These are phyloP conservation scores for Tylopilus vinaceipallidus DNA, from an alignment of 768 basidiomycete genomes.

Conservation along the genomic window DNA sequence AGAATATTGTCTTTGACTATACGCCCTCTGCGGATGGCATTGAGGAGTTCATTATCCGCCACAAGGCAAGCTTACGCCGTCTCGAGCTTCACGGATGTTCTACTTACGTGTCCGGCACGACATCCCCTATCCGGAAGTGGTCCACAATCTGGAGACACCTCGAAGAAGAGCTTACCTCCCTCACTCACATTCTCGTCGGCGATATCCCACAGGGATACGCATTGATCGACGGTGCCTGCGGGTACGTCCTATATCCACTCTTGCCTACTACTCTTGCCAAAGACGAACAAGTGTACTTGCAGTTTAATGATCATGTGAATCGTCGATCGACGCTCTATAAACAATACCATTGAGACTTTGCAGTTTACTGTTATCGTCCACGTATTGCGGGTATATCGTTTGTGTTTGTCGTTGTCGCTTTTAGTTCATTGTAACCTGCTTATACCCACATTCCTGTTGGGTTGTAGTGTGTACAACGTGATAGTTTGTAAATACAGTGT, in stretches of 20 bases:
- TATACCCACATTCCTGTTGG: too few relatives aligned
- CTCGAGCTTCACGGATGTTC: conserved; percentile 27
- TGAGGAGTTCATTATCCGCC: conserved; percentile 32
- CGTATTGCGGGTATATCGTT: too few relatives aligned
- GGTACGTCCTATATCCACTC: conserved; percentile 22
- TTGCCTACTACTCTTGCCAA: not conserved
- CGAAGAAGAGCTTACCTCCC: conserved; percentile 19
- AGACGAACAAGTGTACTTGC: conserved; percentile 9
- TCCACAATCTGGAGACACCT: conserved; percentile 27
- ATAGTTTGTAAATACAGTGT: too few relatives aligned
- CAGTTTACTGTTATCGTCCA: too few relatives aligned
- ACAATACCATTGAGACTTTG: too few relatives aligned
- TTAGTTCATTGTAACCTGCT: too few relatives aligned
- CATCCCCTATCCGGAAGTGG: conserved; percentile 24
- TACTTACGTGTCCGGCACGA: conserved; percentile 21
- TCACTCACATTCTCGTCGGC: conserved; percentile 23
- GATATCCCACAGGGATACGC: conserved; percentile 21
- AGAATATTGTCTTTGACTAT: conserved; percentile 31
- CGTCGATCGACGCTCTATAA: too few relatives aligned
- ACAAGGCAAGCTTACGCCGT: conserved; percentile 25
- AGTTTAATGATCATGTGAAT: conserved; percentile 13
- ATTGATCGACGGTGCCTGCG: conserved; percentile 19
- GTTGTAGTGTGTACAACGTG: too few relatives aligned
- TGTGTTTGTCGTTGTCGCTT: too few relatives aligned
- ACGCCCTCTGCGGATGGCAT: conserved; percentile 20